Percentiles rank a stretch among this genome's conserved stretches.
Evolutionary conservation across 257 asterid species (phyloP).

Genomic region (Phtheirospermum japonicum): DNA sequence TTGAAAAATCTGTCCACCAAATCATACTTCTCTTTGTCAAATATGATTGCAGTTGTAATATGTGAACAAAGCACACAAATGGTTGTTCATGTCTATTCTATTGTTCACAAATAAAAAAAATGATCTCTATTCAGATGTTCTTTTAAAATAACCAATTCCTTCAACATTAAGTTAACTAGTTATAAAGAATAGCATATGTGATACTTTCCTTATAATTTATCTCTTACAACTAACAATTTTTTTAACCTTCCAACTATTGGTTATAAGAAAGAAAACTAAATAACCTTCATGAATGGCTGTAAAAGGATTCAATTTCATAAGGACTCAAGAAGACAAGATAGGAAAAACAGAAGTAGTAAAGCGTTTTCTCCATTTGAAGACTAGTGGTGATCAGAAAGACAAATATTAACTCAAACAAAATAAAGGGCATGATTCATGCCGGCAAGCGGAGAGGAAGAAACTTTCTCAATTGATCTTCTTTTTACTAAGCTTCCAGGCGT

Average conservation of each 20-base stretch:
- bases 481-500: too few relatives aligned
- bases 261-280: neutral
- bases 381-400: neutral
- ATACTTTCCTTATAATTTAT: neutral
- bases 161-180: neutral
- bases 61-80: too few relatives aligned
- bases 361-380: neutral
- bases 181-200: neutral
- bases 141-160: too few relatives aligned
- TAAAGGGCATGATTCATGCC: neutral
- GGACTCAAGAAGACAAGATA: neutral
- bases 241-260: constrained; percentile 2
- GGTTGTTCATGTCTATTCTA: too few relatives aligned
- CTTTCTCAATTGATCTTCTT: neutral
- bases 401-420: neutral
- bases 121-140: too few relatives aligned
- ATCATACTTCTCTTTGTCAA: too few relatives aligned
- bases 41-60: too few relatives aligned
- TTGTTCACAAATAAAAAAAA: too few relatives aligned
- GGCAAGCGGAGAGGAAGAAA: neutral
- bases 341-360: neutral
- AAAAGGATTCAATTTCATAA: neutral
- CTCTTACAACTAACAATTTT: constrained; percentile 2
- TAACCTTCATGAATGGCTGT: neutral
- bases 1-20: too few relatives aligned